These are phyloP conservation scores for Glycyrrhiza uralensis DNA, from an alignment of 306 rosid genomes.

Conservation along the genomic window DNA sequence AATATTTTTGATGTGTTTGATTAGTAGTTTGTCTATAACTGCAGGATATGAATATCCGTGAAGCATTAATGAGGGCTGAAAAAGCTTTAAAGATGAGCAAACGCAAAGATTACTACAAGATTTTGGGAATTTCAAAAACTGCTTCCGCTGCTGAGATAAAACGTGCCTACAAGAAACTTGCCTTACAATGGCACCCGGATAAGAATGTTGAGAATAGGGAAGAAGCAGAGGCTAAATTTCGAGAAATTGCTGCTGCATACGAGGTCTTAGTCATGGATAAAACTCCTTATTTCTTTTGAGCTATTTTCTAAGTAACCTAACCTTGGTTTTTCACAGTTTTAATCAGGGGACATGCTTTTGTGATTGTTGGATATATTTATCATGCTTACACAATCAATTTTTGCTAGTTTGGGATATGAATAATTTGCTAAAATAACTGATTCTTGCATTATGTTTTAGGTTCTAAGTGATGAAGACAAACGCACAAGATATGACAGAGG, in stretches of 20 bases:
- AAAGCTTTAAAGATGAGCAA: constrained; percentile 96
- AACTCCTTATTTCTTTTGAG: background rate
- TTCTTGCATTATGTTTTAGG: constrained; percentile 42
- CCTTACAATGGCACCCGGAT: constrained; percentile 99
- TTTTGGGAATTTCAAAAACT: constrained; percentile 80
- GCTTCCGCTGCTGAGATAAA: constrained; percentile 80
- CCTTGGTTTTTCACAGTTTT: background rate
- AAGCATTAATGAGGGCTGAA: constrained; percentile 78
- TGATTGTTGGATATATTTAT: background rate
- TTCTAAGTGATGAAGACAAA: constrained; percentile 87
- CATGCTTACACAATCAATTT: background rate
- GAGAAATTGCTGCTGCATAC: constrained; percentile 94
- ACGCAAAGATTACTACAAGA: constrained; percentile 96
- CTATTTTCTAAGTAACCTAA: background rate
- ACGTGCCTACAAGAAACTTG: constrained; percentile 97
- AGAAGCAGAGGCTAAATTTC: constrained; percentile 88
- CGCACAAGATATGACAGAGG: constrained; percentile 90
- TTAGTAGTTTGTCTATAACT: constrained; percentile 20
- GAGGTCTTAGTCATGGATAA: constrained; percentile 52
- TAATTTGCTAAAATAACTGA: background rate
- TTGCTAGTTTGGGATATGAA: background rate
- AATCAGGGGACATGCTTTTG: constrained; percentile 7
- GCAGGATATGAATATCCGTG: constrained; percentile 94
- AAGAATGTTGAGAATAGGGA: constrained; percentile 90
- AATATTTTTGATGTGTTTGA: constrained; percentile 4